Percentiles rank a stretch among this genome's conserved stretches.
These are phyloP conservation scores for Acer negundo DNA, from an alignment of 345 rosid genomes.

Conservation along the genomic window DNA sequence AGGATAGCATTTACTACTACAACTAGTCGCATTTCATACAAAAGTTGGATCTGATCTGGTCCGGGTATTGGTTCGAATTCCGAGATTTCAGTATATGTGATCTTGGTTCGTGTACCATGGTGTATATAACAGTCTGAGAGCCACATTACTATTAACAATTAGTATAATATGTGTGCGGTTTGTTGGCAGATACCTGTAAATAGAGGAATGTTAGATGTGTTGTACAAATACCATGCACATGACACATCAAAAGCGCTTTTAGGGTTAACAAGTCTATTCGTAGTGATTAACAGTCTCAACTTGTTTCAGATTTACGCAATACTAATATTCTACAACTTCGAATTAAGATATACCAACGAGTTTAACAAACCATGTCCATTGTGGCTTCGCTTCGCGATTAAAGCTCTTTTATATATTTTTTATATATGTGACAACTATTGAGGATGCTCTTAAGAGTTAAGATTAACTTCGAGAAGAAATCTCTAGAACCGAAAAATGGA, in stretches of 20 bases:
- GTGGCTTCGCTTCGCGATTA: conserved; percentile 45
- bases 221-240: conserved; percentile 36
- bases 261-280: conserved; percentile 45
- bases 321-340: conserved; percentile 62
- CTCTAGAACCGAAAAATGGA: too few relatives aligned
- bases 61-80: background rate
- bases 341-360: conserved; percentile 47
- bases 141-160: too few relatives aligned
- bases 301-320: conserved; percentile 63
- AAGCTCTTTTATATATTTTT: too few relatives aligned
- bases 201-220: conserved; percentile 32
- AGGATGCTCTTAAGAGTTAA: too few relatives aligned
- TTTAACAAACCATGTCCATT: conserved; percentile 47
- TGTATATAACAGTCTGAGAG: too few relatives aligned
- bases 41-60: too few relatives aligned
- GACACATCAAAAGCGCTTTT: conserved; percentile 38
- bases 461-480: too few relatives aligned
- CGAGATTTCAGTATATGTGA: background rate
- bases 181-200: conserved; percentile 37
- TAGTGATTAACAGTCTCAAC: conserved; percentile 55
- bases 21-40: too few relatives aligned
- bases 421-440: too few relatives aligned
- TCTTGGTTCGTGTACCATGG: too few relatives aligned
- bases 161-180: too few relatives aligned
- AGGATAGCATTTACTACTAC: too few relatives aligned